Evolutionary conservation across 83 land plant species (phyloP), one percentile per base, ranked within the genome.

Genomic region (Picea abies): DNA sequence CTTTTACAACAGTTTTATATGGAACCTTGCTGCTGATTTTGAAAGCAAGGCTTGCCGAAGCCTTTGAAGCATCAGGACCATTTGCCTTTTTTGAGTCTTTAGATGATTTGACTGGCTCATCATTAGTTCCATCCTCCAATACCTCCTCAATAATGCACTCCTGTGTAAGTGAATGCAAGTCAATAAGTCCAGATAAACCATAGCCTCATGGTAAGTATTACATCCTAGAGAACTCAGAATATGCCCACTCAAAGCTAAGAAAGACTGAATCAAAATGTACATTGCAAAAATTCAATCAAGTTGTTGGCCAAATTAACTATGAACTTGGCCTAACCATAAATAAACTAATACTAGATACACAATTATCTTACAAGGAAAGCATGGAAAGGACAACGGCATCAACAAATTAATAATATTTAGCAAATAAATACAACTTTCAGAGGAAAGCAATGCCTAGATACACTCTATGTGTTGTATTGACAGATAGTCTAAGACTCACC

Each of bases 1-100:
- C 98, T 92, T 97, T 97, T 26, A 97, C 75, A 71, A 97, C 97
- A 60, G 98, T 92, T 83, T 96, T 97, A 80, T 97, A 94, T 61
- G 95, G 89, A 76, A 97, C 92, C 82, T 91, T 92, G 91, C 92
- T 93, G 39, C 89, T 94, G 29, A 97, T 82, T 86, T 93, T 97
- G 81, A 97, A 97, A 25, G 90, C 87, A 75, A 97, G 96, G 85
- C 79, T 86, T 8, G 88, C 62, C 69, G 63, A 83, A 80, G 86
- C 89, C 68, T 65, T 65, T 1, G 83, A 87, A 26, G 90, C 60
- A 84, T 95, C 96, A 17, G 94, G 86, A 19, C 89, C 94, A 87
- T 89, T 95, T 70, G 90, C 79, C 25, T 80, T 83, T 58, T 90
- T 88, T 2, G 87, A 85, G 76, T 89, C 91, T 79, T 92, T 95